Base-by-base conservation (phyloP, 2,329 filamentous ascomycete species). In the Phaeosphaeriaceae sp. region DNA sequence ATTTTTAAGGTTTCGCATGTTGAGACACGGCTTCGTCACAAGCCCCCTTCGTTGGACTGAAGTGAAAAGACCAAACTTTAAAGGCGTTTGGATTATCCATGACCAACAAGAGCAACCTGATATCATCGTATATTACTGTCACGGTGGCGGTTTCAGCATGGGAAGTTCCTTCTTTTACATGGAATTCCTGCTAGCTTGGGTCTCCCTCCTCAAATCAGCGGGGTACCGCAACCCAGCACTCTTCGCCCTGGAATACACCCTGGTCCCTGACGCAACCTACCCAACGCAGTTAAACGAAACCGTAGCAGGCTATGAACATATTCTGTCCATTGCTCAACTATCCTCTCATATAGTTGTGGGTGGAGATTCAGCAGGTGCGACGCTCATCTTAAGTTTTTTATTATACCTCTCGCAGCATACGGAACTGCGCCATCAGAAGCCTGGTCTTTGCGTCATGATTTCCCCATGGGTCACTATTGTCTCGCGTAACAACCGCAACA, bases 121-220 rank as follows among this genome's bases (percentile, higher is more conserved):
- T 67, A 77, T 94, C 46, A 85, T 92, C n/a, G 73, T 95, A 2
- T 93, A 91, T 68, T 94, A 94, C 68, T 83, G 84, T 33, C 90
- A 95, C 68, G 90, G 88, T 13, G 91, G 91, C 17, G 91, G 91
- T 0, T 94, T 95, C 69, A 84, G 85, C 6, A 89, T 95, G 86
- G 91, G 90, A 3, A 91, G 88, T 11, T 79, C 82, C 15, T 89
- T 88, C 74, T 95, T 95, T 71, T 95, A 95, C 70, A 82, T 73
- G 63, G 91, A 95, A 64, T 94, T 93, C 59, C 79, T 95, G 2
- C 76, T 93, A 45, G 83, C 85, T 7, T 91, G 87, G 87, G 76
- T 89, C 11, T 78, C 80, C 35, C 75, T 91, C 15, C 78, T 95
- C 32, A 79, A 83, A 46, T 75, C 81, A 42, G 76, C 79, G 15